Conservation (phyloP, 805 yeast species). For the Lipomyces mesembrius region DNA sequence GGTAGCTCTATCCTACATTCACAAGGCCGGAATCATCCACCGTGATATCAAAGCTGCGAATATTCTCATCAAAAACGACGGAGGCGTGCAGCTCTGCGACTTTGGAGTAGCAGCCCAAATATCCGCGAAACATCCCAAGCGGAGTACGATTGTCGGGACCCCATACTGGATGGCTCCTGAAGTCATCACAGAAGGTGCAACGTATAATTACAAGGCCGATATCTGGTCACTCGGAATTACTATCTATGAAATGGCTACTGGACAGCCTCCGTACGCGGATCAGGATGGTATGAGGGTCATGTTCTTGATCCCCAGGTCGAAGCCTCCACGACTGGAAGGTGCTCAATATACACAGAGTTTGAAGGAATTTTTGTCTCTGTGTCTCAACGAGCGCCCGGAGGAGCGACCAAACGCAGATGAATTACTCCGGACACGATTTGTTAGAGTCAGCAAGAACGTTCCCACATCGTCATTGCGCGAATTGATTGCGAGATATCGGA, state of each 20-base stretch:
- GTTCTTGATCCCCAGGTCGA: slow-evolving; percentile 88
- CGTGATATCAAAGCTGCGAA: slow-evolving; percentile 97
- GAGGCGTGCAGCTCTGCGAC: slow-evolving; percentile 89
- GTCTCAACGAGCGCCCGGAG: slow-evolving; percentile 91
- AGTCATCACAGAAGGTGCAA: slow-evolving; percentile 52
- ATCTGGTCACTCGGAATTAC: slow-evolving; percentile 98
- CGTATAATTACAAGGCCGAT: slow-evolving; percentile 76
- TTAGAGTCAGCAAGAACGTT: slow-evolving; percentile 62
- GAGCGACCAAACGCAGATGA: slow-evolving; percentile 90
- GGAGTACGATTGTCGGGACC: slow-evolving; percentile 86
- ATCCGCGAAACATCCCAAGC: slow-evolving; percentile 70
- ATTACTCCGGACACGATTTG: slow-evolving; percentile 71
- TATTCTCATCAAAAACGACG: slow-evolving; percentile 84
- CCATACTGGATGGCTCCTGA: slow-evolving; percentile 65
- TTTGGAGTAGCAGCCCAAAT: slow-evolving; percentile 98
- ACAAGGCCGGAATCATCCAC: slow-evolving; percentile 88
- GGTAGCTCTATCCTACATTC: slow-evolving; percentile 78
- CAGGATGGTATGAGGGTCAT: slow-evolving; percentile 93
- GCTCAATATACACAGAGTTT: slow-evolving; percentile 72
- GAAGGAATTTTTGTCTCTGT: slow-evolving; percentile 87
- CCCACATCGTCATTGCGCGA: slow-evolving; percentile 71
- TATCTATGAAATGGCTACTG: slow-evolving; percentile 90
- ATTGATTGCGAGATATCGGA: slow-evolving; percentile 58
- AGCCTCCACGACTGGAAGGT: slow-evolving; percentile 95
- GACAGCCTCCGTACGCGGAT: slow-evolving; percentile 96